phyloP scores from a whole-genome alignment of 805 yeast species.

The Myxozyma neglecta region DNA sequence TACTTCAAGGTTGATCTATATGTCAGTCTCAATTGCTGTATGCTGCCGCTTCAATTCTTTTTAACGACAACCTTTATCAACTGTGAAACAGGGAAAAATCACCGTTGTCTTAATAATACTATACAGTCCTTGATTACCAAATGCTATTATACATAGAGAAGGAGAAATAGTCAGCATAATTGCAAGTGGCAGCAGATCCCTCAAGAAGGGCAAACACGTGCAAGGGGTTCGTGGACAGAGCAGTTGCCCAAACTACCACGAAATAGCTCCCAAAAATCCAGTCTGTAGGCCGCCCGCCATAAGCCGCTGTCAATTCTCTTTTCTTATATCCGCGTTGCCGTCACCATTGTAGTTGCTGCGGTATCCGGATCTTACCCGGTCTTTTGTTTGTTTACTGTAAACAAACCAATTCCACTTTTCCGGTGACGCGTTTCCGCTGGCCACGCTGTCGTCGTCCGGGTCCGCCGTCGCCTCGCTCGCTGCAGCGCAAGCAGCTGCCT shows the following conservation, averaged over 20 bases:
- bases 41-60: too few relatives aligned
- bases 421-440: background rate
- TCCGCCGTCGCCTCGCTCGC: conserved; percentile 12
- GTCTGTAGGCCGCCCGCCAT: background rate
- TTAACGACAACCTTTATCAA: too few relatives aligned
- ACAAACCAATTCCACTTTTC: background rate
- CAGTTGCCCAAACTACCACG: background rate
- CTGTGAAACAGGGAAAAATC: too few relatives aligned
- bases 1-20: too few relatives aligned
- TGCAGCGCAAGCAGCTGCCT: conserved; percentile 12
- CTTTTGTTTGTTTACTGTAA: background rate
- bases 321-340: background rate
- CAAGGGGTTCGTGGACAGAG: background rate
- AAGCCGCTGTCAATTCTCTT: background rate
- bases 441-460: conserved; percentile 10
- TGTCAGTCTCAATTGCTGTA: too few relatives aligned
- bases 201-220: background rate
- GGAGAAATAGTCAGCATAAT: background rate
- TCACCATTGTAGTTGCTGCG: background rate
- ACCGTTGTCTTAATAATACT: too few relatives aligned
- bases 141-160: background rate
- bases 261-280: background rate
- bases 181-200: background rate
- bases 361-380: background rate
- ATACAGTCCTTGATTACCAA: too few relatives aligned